These are phyloP conservation scores for Dictyostelium discoideum DNA, from an alignment of 78 protist genomes.

Conservation along the genomic window DNA sequence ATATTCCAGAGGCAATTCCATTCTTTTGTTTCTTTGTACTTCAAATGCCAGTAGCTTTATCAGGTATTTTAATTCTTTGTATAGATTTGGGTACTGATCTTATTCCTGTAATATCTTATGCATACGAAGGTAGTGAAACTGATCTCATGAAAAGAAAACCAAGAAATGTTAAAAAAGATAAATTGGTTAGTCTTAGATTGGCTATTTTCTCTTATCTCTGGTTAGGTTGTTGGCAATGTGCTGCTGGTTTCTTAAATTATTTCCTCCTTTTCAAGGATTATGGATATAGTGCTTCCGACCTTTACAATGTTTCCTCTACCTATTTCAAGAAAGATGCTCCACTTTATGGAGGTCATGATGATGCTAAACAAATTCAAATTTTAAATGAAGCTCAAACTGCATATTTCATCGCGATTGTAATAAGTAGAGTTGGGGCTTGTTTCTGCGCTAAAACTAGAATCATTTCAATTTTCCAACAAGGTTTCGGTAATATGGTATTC, in stretches of 20 bases:
- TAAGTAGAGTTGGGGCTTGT: too few species aligned
- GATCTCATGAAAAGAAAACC: conserved; percentile 96
- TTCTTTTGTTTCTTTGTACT: conserved; percentile 90
- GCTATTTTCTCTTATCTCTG: conserved; percentile 86
- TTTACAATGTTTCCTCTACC: conserved; percentile 5
- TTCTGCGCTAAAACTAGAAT: conserved; percentile 92
- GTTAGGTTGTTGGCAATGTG: conserved; percentile 90
- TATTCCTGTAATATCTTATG: conserved; percentile 95
- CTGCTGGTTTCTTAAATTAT: conserved; percentile 87
- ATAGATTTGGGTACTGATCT: conserved; percentile 97
- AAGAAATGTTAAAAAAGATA: conserved; percentile 87
- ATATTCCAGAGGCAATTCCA: conserved; percentile 96
- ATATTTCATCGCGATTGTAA: too few species aligned
- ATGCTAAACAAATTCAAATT: conserved; percentile 11
- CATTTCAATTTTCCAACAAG: conserved; percentile 89
- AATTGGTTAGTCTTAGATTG: conserved; percentile 84
- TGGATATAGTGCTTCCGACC: conserved; percentile 51
- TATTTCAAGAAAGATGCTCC: background rate
- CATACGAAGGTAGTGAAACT: conserved; percentile 92
- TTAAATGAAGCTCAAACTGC: conserved; percentile 88
- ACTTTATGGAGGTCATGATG: background rate
- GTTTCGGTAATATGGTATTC: conserved; percentile 85
- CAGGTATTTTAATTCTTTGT: conserved; percentile 91
- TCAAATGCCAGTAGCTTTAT: conserved; percentile 92
- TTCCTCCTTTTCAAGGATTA: conserved; percentile 75